phyloP scores from a whole-genome alignment of 495 filamentous ascomycete species.

The Tuber indicum region DNA sequence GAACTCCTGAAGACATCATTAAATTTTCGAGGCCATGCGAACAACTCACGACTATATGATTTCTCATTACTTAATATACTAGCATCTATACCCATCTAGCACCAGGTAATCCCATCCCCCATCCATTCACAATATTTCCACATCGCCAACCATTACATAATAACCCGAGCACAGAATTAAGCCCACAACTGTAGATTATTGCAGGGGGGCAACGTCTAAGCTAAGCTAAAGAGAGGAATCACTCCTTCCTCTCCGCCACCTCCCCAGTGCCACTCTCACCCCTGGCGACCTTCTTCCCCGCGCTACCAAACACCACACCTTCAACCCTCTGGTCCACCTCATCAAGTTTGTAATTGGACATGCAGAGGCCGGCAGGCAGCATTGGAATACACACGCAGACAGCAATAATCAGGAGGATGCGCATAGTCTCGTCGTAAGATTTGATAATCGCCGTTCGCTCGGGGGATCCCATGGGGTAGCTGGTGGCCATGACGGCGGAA shows the following conservation, averaged over 20 bases:
- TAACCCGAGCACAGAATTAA: background rate
- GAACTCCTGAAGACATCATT: background rate
- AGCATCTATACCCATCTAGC: background rate
- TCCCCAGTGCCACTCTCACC: background rate
- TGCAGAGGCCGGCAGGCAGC: slow-evolving; percentile 52
- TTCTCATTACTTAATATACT: background rate
- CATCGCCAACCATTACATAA: background rate
- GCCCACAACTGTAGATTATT: background rate
- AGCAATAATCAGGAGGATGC: slow-evolving; percentile 52
- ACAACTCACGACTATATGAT: background rate
- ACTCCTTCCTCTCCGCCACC: background rate
- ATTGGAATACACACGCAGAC: slow-evolving; percentile 51
- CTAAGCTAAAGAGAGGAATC: background rate
- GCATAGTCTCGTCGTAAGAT: slow-evolving; percentile 59
- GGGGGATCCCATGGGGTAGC: slow-evolving; percentile 52
- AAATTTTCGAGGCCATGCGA: background rate
- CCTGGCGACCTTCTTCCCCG: background rate
- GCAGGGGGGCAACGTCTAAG: background rate
- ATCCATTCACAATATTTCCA: background rate
- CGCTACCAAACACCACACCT: slow-evolving; percentile 21
- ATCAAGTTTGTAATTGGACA: slow-evolving; percentile 54
- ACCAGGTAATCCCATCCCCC: background rate
- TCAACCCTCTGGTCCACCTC: slow-evolving; percentile 42
- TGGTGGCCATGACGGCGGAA: slow-evolving; percentile 51
- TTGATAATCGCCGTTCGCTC: slow-evolving; percentile 54